phyloP scores from a whole-genome alignment of 345 rosid species.

The Melaleuca quinquenervia region DNA sequence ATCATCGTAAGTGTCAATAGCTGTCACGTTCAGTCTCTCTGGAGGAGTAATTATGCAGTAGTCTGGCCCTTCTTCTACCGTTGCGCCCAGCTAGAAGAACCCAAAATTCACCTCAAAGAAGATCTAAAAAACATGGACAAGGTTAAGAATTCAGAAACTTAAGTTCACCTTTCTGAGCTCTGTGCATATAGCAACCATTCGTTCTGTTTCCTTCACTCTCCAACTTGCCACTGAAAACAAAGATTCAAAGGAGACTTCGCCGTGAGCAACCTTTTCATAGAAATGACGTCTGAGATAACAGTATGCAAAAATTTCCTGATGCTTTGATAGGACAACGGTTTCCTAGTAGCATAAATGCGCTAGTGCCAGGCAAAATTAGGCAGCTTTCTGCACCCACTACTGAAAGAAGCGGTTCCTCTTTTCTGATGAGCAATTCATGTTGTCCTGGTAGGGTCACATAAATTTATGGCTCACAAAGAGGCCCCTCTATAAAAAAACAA shows the following conservation, averaged over 20 bases:
- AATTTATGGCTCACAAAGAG: background rate
- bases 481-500: background rate
- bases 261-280: background rate
- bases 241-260: background rate
- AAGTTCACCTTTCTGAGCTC: conserved; percentile 73
- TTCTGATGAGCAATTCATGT: background rate
- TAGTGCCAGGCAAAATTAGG: background rate
- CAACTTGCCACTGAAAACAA: conserved; percentile 77
- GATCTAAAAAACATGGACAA: background rate
- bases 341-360: background rate
- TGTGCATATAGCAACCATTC: conserved; percentile 96
- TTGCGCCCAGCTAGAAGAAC: conserved; percentile 71
- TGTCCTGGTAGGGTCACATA: background rate
- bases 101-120: background rate
- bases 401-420: background rate
- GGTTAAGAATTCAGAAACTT: background rate
- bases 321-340: background rate
- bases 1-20: conserved; percentile 91
- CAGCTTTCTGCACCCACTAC: background rate
- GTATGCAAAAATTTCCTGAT: background rate
- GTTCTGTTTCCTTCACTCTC: conserved; percentile 98
- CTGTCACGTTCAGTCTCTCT: conserved; percentile 52
- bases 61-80: conserved; percentile 94
- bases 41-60: conserved; percentile 96
- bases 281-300: background rate